A percentile compares a stretch with the other conserved stretches of the same genome.
Conservation (phyloP, 164 flowering plant species). For the Kalanchoe fedtschenkoi region DNA sequence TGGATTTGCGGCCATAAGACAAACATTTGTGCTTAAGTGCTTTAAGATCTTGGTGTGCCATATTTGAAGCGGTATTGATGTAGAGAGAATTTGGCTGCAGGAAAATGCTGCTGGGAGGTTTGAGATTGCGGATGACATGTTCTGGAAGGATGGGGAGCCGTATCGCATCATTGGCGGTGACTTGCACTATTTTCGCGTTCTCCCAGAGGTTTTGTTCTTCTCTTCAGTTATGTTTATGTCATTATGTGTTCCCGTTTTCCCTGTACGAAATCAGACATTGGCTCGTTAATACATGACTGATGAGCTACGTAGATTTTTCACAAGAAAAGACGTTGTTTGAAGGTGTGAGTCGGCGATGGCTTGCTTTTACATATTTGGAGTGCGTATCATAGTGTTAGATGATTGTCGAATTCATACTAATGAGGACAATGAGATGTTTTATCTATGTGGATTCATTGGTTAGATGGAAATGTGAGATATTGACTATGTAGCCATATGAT, state of each 20-base stretch:
- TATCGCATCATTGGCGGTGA: slow-evolving; percentile 87
- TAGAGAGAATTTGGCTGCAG: slow-evolving; percentile 17
- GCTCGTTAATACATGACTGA: not conserved
- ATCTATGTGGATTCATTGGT: not conserved
- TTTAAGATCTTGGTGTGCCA: too few species aligned
- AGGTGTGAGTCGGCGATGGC: too few species aligned
- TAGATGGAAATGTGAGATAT: not conserved
- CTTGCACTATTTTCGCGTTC: slow-evolving; percentile 74
- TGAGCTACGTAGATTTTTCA: too few species aligned
- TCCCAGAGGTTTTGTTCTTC: slow-evolving; percentile 49
- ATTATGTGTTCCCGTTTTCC: not conserved
- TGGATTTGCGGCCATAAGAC: too few species aligned
- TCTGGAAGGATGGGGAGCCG: slow-evolving; percentile 77
- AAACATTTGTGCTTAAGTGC: not conserved
- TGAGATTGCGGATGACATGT: slow-evolving; percentile 54
- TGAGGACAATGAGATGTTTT: too few species aligned
- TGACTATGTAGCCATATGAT: not conserved
- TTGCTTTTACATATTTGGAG: too few species aligned
- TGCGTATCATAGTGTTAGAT: too few species aligned
- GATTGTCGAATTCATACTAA: too few species aligned
- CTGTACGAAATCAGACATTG: not conserved
- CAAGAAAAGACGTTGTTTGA: too few species aligned
- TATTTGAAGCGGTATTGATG: too few species aligned
- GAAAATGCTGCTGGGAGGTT: slow-evolving; percentile 24
- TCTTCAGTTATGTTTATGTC: not conserved